These are phyloP conservation scores for Iris macrosiphon DNA, from an alignment of 106 monocot species.

Conservation along the genomic window DNA sequence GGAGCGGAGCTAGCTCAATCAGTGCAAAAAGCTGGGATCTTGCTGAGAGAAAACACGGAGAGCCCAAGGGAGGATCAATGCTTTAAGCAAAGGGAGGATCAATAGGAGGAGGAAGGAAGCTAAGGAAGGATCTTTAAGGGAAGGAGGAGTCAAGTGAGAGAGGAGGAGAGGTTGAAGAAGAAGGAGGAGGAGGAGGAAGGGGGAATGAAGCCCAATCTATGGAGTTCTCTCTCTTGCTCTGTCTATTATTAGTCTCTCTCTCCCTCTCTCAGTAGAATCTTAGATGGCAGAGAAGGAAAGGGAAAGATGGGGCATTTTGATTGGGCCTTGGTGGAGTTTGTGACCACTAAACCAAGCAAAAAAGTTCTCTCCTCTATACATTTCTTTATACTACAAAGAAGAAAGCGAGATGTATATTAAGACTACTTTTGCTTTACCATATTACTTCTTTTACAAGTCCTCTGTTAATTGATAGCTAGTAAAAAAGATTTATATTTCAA, in stretches of 20 bases:
- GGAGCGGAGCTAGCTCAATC: too few species aligned
- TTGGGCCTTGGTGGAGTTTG: conserved; percentile 30
- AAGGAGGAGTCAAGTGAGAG: neutral
- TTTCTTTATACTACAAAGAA: too few species aligned
- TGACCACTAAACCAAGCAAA: conserved; percentile 10
- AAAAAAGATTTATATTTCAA: too few species aligned
- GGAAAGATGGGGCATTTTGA: neutral
- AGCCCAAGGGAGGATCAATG: too few species aligned
- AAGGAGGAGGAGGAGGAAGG: neutral
- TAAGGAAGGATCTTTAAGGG: neutral
- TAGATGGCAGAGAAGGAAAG: neutral
- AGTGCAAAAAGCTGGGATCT: too few species aligned
- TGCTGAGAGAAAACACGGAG: too few species aligned
- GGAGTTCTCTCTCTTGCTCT: neutral
- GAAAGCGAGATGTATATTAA: too few species aligned
- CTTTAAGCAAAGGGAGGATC: neutral
- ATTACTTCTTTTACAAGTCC: neutral
- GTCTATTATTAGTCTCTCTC: neutral
- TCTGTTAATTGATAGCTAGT: too few species aligned
- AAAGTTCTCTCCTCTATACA: too few species aligned
- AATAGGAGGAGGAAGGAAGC: neutral
- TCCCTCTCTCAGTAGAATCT: neutral
- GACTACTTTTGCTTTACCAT: neutral
- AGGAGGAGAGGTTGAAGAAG: too few species aligned
- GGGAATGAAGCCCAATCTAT: neutral